These are phyloP conservation scores for Coniella lustricola DNA, from an alignment of 2,329 filamentous ascomycete genomes.

Conservation along the genomic window DNA sequence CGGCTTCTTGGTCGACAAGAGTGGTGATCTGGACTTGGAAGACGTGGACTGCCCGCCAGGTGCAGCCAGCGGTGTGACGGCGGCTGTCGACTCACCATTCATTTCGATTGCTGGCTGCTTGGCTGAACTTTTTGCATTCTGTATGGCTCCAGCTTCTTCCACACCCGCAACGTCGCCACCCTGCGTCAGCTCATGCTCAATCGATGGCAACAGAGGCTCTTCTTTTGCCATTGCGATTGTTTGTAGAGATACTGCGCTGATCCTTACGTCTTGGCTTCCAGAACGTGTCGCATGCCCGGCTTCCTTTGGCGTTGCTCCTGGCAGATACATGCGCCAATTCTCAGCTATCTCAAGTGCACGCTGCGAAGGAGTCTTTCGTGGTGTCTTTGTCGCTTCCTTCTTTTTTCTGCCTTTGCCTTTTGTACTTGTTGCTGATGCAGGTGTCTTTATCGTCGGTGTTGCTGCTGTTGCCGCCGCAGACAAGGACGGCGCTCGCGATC, in stretches of 20 bases:
- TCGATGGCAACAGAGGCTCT: neutral
- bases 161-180: too few relatives aligned
- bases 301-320: neutral
- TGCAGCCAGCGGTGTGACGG: too few relatives aligned
- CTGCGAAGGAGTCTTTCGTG: slow-evolving; percentile 8
- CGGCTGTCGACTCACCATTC: too few relatives aligned
- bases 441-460: neutral
- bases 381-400: neutral
- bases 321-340: neutral
- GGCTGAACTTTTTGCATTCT: too few relatives aligned
- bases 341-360: slow-evolving; percentile 6
- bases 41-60: too few relatives aligned
- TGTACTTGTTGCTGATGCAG: neutral
- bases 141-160: too few relatives aligned
- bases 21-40: too few relatives aligned
- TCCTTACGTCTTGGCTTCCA: neutral
- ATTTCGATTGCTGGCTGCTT: too few relatives aligned
- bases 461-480: too few relatives aligned
- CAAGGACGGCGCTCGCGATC: too few relatives aligned
- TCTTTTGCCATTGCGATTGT: neutral
- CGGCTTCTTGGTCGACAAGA: too few relatives aligned
- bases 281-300: too few relatives aligned
- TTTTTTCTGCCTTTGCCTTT: neutral
- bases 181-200: neutral
- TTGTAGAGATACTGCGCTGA: neutral